phyloP scores from a whole-genome alignment of 2,329 filamentous ascomycete genomes.

The Thelonectria blattea region DNA sequence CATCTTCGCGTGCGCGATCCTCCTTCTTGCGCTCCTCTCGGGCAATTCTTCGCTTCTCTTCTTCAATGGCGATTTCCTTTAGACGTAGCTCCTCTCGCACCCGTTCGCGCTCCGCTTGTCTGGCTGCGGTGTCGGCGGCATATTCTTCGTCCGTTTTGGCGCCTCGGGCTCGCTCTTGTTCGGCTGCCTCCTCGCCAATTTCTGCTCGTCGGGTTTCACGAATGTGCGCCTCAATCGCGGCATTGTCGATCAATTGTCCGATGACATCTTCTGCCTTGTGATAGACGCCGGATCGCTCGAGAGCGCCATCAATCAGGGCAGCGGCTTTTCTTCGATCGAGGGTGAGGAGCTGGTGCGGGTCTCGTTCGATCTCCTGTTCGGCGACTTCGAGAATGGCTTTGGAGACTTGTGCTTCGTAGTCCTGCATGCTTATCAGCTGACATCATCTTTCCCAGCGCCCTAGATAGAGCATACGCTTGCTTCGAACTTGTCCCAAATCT shows the following conservation, averaged over 20 bases:
- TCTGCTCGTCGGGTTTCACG: conserved; percentile 71
- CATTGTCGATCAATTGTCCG: conserved; percentile 70
- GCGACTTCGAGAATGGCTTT: conserved; percentile 72
- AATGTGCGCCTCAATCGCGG: conserved; percentile 71
- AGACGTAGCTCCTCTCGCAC: conserved; percentile 65
- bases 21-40: conserved; percentile 60
- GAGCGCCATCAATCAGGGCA: conserved; percentile 77
- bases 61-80: conserved; percentile 65
- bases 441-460: conserved; percentile 1
- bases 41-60: conserved; percentile 65
- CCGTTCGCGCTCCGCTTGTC: conserved; percentile 65
- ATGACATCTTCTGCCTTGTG: conserved; percentile 72
- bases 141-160: conserved; percentile 78
- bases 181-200: conserved; percentile 72
- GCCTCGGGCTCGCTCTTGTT: conserved; percentile 68
- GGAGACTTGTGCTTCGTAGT: conserved; percentile 71
- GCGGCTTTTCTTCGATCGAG: conserved; percentile 77
- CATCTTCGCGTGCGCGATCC: conserved; percentile 56
- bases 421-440: conserved; percentile 50
- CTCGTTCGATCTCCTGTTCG: conserved; percentile 76
- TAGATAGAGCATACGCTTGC: conserved; percentile 60
- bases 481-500: conserved; percentile 77
- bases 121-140: conserved; percentile 67
- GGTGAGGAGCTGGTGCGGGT: conserved; percentile 72
- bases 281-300: conserved; percentile 79